These are phyloP conservation scores for Sequoia sempervirens DNA, from an alignment of 75 land plant species.

Conservation along the genomic window DNA sequence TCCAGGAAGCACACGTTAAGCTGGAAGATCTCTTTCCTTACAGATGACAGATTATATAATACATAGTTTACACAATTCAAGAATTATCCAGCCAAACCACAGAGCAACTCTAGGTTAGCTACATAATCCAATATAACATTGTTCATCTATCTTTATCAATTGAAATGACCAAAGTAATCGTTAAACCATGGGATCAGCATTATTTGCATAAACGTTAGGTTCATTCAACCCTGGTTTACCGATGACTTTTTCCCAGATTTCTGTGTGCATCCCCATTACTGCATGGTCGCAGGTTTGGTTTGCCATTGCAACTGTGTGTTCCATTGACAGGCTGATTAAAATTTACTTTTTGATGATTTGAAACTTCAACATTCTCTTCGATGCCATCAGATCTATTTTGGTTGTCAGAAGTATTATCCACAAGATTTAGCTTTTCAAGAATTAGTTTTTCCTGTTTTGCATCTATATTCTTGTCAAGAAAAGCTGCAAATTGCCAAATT, in stretches of 20 bases:
- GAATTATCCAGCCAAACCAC: background rate
- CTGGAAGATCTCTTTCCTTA: background rate
- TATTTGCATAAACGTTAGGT: background rate
- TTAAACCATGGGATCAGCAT: background rate
- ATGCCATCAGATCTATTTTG: constrained; percentile 5
- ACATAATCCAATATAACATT: background rate
- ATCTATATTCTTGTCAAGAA: constrained; percentile 47
- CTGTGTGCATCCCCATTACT: background rate
- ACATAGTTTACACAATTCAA: background rate
- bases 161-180: background rate
- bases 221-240: background rate
- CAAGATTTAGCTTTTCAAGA: constrained; percentile 54
- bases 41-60: background rate
- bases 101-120: background rate
- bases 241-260: background rate
- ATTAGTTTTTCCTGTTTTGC: constrained; percentile 72
- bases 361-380: background rate
- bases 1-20: background rate
- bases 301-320: background rate
- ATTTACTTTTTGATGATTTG: background rate
- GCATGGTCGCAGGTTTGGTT: constrained; percentile 3
- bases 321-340: background rate
- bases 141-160: background rate
- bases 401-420: constrained; percentile 8
- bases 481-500: background rate